Evolutionary conservation across 805 yeast genomes (phyloP), one percentile per base, ranked within the genome.

Genomic region (Pichia nanzhaoensis): DNA sequence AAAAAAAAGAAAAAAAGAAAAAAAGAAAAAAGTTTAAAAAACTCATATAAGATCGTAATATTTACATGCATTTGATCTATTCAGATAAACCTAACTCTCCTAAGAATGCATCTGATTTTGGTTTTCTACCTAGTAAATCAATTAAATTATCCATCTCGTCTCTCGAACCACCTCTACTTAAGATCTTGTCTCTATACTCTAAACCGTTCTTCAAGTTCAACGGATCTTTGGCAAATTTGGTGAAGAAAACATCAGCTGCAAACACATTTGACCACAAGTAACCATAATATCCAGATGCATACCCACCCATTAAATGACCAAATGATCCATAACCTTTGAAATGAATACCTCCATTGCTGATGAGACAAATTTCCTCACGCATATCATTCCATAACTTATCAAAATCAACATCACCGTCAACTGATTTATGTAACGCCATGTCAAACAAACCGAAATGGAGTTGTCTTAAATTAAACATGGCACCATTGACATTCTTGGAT

Each of bases 271-370:
- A 84, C 81, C 88, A 87, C 66, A 86, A 65, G 61, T 87, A 87
- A 2, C 95, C 95, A 55, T 87, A 87, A 65, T 87, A 87, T 3
- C 90, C 89, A 10, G 90, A 80, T 44, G 85, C 91, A 61, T 87
- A 87, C 16, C 95, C 91, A 33, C 88, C 88, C 69, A 82, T 77
- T 60, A 85, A 76, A 59, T 87, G 96, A 2, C 86, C 87, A 60
- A 86, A 86, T 0, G 88, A 79, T 28, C 82, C 79, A 57, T 77
- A 84, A 3, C 93, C 93, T 48, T 72, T 76, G n/a, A 82, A 75
- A 18, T 63, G 55, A 21, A 64, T 66, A 30, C 74, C 78, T 34
- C 81, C 87, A 46, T 73, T 73, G 21, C 74, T 67, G 22, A 81
- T 70, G 37, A 83, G 58, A 4, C 84, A 71, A 19, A 84, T 70